Evolutionary conservation across 164 flowering plant species (phyloP), one percentile per base, ranked within the genome.

Genomic region (Echeveria elegans): DNA sequence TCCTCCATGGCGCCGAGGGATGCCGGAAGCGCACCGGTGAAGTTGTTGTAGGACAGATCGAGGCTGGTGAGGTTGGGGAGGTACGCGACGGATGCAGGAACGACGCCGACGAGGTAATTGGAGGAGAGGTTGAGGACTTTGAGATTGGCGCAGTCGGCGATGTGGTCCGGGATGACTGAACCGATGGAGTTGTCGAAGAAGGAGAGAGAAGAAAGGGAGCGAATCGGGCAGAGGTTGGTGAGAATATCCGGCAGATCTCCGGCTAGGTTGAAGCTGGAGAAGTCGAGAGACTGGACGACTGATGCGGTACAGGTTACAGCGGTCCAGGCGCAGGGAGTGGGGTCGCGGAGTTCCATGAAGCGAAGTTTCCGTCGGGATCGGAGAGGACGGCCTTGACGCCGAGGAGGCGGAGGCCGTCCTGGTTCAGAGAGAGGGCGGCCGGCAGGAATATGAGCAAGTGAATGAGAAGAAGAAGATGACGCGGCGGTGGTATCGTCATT

Each of bases 191-290:
- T 63, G 29, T 63, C 66, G 26, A 24, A 34, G 43, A 63, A 40
- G 66, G 41, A 34, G 5, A 63, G 66, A 3, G 29, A 32, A 1
- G 23, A 1, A 6, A 63, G 43, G 12, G 66, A n/a, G 29, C 7
- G 41, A 16, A 63, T 63, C 24, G 45, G 66, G 28, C 66, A 63
- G 66, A 63, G 45, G 19, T 28, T 56, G 32, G 61, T 56, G 24
- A 63, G 45, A 0, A 40, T 32, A 1, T 9, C 18, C 18, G 66
- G 66, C 0, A 63, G 16, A 23, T 21, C 26, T 21, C 66, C 66
- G 45, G 45, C 29, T 45, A 63, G 66, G 66, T 40, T 40, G 66
- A 63, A 63, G 66, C 47, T 37, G 47, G 66, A 37, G 47, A 63
- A 32, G 32, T 56, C 61, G 61, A 56, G 61, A 11, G 61, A 56